Evolutionary conservation across 2,329 filamentous ascomycete species (phyloP).

Genomic region (Colletotrichum siamense): DNA sequence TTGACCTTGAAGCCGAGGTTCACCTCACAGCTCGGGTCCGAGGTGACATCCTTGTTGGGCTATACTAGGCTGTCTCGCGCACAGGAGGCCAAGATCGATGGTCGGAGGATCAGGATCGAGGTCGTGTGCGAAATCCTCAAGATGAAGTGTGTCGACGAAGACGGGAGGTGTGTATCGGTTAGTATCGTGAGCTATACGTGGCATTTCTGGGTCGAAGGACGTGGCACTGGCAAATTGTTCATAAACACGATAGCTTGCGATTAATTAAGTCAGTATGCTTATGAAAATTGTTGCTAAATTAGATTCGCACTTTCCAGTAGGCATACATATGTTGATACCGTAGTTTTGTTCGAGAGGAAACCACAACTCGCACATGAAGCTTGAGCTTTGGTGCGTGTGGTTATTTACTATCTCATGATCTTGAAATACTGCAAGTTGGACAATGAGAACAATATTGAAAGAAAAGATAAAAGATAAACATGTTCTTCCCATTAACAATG

Average conservation of each 20-base stretch:
- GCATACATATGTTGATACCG: no score
- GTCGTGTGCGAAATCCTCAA: background rate
- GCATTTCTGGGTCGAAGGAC: background rate
- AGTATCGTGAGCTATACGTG: background rate
- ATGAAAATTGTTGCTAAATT: no score
- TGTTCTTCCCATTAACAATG: no score
- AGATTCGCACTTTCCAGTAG: no score
- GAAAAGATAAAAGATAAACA: no score
- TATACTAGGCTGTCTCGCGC: slow-evolving; percentile 48
- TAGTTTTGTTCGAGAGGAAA: no score
- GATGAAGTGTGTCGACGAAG: background rate
- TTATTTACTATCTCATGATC: no score
- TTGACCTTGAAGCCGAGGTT: slow-evolving; percentile 67
- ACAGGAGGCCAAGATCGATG: background rate
- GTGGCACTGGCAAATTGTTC: background rate
- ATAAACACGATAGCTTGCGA: background rate
- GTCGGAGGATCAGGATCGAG: background rate
- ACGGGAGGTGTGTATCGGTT: background rate
- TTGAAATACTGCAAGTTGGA: no score
- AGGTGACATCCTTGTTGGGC: slow-evolving; percentile 64
- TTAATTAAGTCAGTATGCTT: background rate
- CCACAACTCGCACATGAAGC: no score
- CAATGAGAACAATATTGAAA: no score
- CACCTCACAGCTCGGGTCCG: slow-evolving; percentile 65
- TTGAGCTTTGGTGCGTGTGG: no score